phyloP scores from a whole-genome alignment of 2,329 filamentous ascomycete genomes.

The Calycina marina region DNA sequence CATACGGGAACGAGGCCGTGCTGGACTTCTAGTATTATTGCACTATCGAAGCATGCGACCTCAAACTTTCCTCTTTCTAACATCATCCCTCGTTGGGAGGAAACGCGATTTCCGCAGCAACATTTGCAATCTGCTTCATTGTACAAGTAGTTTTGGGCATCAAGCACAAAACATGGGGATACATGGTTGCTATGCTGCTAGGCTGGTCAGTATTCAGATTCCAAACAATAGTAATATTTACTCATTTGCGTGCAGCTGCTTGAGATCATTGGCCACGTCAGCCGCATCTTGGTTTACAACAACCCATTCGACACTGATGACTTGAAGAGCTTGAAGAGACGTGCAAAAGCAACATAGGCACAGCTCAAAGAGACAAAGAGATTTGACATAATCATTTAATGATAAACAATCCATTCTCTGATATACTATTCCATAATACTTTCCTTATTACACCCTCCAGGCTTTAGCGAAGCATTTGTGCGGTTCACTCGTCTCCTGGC shows the following conservation, averaged over 20 bases:
- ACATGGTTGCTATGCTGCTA: constrained; percentile 31
- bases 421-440: constrained; percentile 3
- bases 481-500: constrained; percentile 20
- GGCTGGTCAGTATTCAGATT: too few relatives aligned
- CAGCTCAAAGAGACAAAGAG: too few relatives aligned
- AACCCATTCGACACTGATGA: too few relatives aligned
- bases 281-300: too few relatives aligned
- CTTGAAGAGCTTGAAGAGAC: too few relatives aligned
- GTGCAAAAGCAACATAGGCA: too few relatives aligned
- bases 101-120: constrained; percentile 37
- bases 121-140: constrained; percentile 32
- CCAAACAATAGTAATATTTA: too few relatives aligned
- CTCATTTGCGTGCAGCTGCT: too few relatives aligned
- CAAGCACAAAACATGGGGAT: constrained; percentile 40
- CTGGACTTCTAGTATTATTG: constrained; percentile 12
- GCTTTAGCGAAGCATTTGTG: not conserved
- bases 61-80: constrained; percentile 39
- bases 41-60: constrained; percentile 26
- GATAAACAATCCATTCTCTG: too few relatives aligned
- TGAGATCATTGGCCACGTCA: too few relatives aligned
- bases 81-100: constrained; percentile 42
- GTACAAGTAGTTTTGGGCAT: constrained; percentile 31
- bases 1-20: constrained; percentile 16
- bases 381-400: too few relatives aligned
- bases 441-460: constrained; percentile 1